Evolutionary conservation across 352 stramenopile genomes (phyloP), one percentile per base, ranked within the genome.

Genomic region (Phytophthora uliginosa): DNA sequence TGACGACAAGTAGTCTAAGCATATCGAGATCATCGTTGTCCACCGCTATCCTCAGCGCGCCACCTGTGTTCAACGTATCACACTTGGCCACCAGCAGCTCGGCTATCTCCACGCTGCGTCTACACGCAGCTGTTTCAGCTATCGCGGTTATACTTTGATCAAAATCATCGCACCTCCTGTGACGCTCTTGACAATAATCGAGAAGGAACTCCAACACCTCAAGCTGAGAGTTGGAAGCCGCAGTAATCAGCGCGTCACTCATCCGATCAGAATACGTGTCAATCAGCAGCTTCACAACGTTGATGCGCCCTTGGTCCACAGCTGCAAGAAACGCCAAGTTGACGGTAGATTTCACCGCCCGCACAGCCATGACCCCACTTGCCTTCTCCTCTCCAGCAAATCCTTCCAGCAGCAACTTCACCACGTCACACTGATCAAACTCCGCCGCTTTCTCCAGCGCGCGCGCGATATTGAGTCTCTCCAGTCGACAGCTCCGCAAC

Each of bases 171-270:
- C 33, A 28, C 22, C 36, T 57, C n/a, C 57, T 51, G 2, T 58
- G 38, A 7, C 36, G 31, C 12, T 17, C 34, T 26, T 34, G 31
- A 22, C 36, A 72, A n/a, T 51, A 61, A 9, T 67, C 50, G 9
- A 72, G 42, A 51, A 72, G 24, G 34, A 67, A 72, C 48, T 54
- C 65, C 56, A 72, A 38, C 15, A 62, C 22, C 22, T 54, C 50
- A 9, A 66, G 1, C 45, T 59, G 33, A 22, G 22, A 33, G 7
- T 26, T 20, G 1, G n/a, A 59, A 22, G 12, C 31, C 34, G 65
- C 48, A 28, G 26, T 4, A 26, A 51, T 17, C 34, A 72, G 10
- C 13, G 31, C 18, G 28, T 66, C 48, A 33, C 36, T 42, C n/a
- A 71, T 47, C n/a, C 57, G 57, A 3, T n/a, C 13, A 5, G 57